Base-by-base conservation (phyloP, 2,329 filamentous ascomycete genomes). In the Westerdykella ornata region DNA sequence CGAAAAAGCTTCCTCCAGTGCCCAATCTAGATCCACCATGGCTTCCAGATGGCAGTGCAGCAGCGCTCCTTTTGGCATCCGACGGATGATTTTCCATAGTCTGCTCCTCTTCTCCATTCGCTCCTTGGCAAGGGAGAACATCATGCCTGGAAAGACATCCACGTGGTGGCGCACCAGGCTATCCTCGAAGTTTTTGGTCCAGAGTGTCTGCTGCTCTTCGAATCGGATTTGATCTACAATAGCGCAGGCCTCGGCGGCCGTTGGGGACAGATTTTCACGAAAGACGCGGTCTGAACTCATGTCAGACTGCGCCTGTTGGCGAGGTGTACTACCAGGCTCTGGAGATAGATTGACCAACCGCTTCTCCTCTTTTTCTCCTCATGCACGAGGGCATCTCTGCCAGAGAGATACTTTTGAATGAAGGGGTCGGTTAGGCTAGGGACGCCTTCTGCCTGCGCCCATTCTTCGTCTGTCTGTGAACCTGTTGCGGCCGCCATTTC, bases 41-140 rank as follows among this genome's bases (percentile, higher is more conserved):
- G 89, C 88, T 64, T 94, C 86, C 60, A 94, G 72, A 65, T 97
- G 89, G 33, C 87, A 87, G 69, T 97, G 89, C 45, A 94, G 69
- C 20, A 94, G 72, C 7, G 82, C 76, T 11, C 90, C 92, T 65
- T 97, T 97, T 19, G 90, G 90, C 85, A 97, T 88, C 49, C 72
- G 77, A 44, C 82, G 78, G 13, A 95, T 77, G 53, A 96, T 92
- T 49, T 80, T 76, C 88, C 88, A 97, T 17, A 96, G 73, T 57
- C 81, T 81, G 12, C 87, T 94, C 22, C 22, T 26, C 52, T 74
- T 74, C 66, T 94, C 87, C 80, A 95, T 94, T 29, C 80, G 79
- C n/a, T 81, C 77, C 65, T 88, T 90, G 53, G 88, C 88, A 28
- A 90, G 74, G 28, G 78, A 82, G 67, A 95, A 96, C 85, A 94